phyloP scores from a whole-genome alignment of 176 grass and related monocot genomes.

The Areca catechu region DNA sequence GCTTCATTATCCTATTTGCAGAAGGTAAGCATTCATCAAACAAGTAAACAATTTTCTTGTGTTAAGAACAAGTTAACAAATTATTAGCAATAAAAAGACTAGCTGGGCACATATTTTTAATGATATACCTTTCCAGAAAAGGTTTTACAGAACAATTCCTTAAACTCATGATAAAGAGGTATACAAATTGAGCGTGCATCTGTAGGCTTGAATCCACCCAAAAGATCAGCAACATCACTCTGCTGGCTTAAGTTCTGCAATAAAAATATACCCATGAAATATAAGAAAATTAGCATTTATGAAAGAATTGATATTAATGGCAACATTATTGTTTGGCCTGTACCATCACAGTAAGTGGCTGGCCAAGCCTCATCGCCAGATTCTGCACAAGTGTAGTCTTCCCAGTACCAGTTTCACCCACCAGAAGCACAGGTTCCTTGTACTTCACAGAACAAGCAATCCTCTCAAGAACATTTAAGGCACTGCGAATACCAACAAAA shows the following conservation, averaged over 20 bases:
- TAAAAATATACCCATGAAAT: not conserved
- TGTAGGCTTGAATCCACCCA: slow-evolving; percentile 85
- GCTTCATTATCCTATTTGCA: slow-evolving; percentile 49
- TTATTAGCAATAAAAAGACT: no score
- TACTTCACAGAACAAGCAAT: slow-evolving; percentile 77
- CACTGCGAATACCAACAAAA: slow-evolving; percentile 67
- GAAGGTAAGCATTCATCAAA: no score
- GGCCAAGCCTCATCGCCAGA: slow-evolving; percentile 73
- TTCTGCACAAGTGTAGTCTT: slow-evolving; percentile 93
- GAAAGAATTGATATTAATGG: not conserved
- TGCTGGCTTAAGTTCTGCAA: slow-evolving; percentile 93
- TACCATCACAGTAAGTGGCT: slow-evolving; percentile 79
- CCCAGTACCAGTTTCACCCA: slow-evolving; percentile 96
- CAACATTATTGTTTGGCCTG: slow-evolving; percentile 4
- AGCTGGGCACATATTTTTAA: no score
- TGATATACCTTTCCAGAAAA: slow-evolving; percentile 51
- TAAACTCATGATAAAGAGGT: slow-evolving; percentile 85
- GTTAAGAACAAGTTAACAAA: no score
- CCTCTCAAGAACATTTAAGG: slow-evolving; percentile 70
- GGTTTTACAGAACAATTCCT: slow-evolving; percentile 50
- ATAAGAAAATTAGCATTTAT: slow-evolving; percentile 5
- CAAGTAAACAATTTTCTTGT: no score
- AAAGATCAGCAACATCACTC: slow-evolving; percentile 95
- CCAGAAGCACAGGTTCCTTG: slow-evolving; percentile 90
- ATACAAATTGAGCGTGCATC: slow-evolving; percentile 72